A percentile compares a stretch with the other conserved stretches of the same genome.
Conservation (phyloP, 352 stramenopile species). For the Plasmopara muralis region DNA sequence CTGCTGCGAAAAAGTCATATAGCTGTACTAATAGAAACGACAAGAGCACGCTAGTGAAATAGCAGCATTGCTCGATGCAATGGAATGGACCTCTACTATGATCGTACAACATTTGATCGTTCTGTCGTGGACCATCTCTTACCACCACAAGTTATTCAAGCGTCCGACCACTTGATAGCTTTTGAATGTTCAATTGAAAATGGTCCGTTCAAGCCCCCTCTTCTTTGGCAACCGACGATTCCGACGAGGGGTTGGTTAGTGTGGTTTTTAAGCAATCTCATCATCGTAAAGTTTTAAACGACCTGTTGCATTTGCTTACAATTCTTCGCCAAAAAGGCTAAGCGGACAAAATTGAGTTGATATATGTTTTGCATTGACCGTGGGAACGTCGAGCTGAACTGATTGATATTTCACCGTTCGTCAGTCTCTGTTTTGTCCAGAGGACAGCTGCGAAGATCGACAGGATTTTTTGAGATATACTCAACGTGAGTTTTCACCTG, state of each 20-base stretch:
- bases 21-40: slow-evolving; percentile 53
- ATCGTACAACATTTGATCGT: slow-evolving; percentile 36
- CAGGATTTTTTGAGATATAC: slow-evolving; percentile 55
- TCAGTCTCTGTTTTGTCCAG: slow-evolving; percentile 37
- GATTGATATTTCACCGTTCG: slow-evolving; percentile 44
- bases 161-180: slow-evolving; percentile 29
- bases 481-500: slow-evolving; percentile 52
- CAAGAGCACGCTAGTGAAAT: slow-evolving; percentile 51
- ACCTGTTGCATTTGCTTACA: slow-evolving; percentile 44
- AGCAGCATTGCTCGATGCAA: slow-evolving; percentile 26
- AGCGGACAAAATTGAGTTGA: slow-evolving; percentile 70
- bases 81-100: slow-evolving; percentile 29
- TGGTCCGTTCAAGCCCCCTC: slow-evolving; percentile 53
- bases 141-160: slow-evolving; percentile 14
- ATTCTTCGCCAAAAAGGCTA: slow-evolving; percentile 56
- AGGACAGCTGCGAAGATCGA: slow-evolving; percentile 20
- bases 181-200: slow-evolving; percentile 61
- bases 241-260: slow-evolving; percentile 46
- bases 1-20: slow-evolving; percentile 54
- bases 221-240: slow-evolving; percentile 10
- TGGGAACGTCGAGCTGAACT: slow-evolving; percentile 51
- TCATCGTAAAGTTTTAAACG: slow-evolving; percentile 40
- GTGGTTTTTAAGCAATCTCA: slow-evolving; percentile 47
- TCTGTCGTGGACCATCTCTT: slow-evolving; percentile 33
- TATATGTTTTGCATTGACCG: slow-evolving; percentile 54